Evolutionary conservation across 768 basidiomycete genomes (phyloP), one percentile per base, ranked within the genome.

Genomic region (Lactifluus piperatus): DNA sequence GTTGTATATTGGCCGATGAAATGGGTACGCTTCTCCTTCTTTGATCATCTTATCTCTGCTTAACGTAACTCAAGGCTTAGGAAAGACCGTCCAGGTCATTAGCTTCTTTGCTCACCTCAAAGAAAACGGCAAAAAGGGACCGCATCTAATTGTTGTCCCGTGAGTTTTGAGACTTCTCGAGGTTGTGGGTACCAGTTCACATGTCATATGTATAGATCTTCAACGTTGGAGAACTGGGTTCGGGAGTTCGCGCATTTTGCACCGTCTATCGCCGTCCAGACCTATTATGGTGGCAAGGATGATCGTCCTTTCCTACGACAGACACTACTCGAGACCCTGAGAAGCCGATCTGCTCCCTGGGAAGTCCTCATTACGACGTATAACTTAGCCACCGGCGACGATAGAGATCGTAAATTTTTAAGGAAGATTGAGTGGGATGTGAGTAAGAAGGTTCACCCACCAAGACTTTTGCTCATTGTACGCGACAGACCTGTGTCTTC

Each of bases 31-130:
- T 48, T 30, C 26, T 43, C 63, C 27, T 44, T 53, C 48, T 39
- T 51, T 34, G 26, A 56, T 56, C 34, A 56, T 14, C 64, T 30
- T 67, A 59, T 30, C 24, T 56, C 41, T 18, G 34, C 34, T 58
- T 20, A 54, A 55, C 27, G 48, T 50, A 43, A 30, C 30, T 29
- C 48, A 54, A 97, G 95, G 95, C 68, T 84, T 99, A 63, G 97
- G 97, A 27, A 99, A 99, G 78, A 99, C 97, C 2, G 89, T 95
- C 39, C 97, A 99, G 74, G 97, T 99, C 55, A 99, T 99, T 70
- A 89, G 94, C 55, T 97, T 99, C 76, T 82, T 98, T 62, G 90
- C 94, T 4, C 80, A 89, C 66, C 77, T 98, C 51, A 91, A 89
- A 69, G 89, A 92, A 66, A 79, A 76, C 50, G 88, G 87, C 18